Evolutionary conservation across 2,329 filamentous ascomycete genomes (phyloP).

Genomic region (Xylaria sp.): DNA sequence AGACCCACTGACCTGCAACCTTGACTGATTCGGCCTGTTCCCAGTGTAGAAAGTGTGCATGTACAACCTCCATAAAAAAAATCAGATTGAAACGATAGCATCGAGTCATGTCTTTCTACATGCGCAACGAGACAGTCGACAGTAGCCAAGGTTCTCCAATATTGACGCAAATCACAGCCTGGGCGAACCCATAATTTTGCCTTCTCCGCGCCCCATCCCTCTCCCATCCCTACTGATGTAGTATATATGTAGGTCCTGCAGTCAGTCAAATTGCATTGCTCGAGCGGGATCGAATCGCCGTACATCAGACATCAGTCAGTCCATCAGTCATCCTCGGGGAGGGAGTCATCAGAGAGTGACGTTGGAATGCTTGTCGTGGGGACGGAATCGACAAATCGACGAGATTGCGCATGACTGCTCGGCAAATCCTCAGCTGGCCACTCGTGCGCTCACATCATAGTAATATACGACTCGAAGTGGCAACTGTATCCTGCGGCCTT

Average conservation of each 20-base stretch:
- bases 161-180: neutral
- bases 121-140: neutral
- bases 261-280: neutral
- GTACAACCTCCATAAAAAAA: conserved; percentile 15
- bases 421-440: conserved; percentile 28
- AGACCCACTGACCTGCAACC: conserved; percentile 21
- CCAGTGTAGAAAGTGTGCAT: conserved; percentile 16
- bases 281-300: neutral
- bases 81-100: conserved; percentile 12
- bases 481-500: conserved; percentile 16
- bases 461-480: conserved; percentile 22
- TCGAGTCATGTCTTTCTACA: conserved; percentile 20
- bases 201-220: neutral
- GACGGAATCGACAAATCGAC: conserved; percentile 12
- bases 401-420: conserved; percentile 12
- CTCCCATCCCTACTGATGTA: neutral
- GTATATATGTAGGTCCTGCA: neutral
- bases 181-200: neutral
- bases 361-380: neutral
- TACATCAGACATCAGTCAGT: neutral
- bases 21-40: conserved; percentile 13
- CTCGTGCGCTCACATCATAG: conserved; percentile 6
- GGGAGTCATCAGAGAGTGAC: neutral
- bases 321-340: neutral
- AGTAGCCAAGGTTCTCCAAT: conserved; percentile 11